phyloP scores from a whole-genome alignment of 1,284 basidiomycete genomes.

The Phellopilus nigrolimitatus region DNA sequence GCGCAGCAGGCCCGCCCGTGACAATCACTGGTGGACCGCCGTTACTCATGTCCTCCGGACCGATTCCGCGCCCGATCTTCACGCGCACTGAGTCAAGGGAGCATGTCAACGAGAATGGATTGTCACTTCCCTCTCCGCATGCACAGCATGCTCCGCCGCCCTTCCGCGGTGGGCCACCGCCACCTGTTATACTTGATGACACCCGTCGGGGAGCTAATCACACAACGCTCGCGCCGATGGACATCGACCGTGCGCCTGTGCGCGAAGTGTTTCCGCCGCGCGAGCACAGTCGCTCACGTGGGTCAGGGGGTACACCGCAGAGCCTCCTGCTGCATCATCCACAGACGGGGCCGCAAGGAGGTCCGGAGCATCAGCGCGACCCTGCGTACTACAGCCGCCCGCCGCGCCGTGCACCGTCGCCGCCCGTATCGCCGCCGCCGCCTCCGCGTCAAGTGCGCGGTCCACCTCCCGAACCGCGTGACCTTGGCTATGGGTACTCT shows the following conservation, averaged over 20 bases:
- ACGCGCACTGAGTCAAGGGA: conserved; percentile 57
- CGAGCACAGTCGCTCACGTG: conserved; percentile 39
- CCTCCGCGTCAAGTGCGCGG: conserved; percentile 6
- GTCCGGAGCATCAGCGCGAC: conserved; percentile 44
- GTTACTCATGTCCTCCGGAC: conserved; percentile 50
- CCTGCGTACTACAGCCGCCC: conserved; percentile 35
- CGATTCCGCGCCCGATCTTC: conserved; percentile 49
- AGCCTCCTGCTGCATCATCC: conserved; percentile 61
- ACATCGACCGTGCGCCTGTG: conserved; percentile 59
- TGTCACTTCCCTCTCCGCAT: conserved; percentile 58
- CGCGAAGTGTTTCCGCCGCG: conserved; percentile 45
- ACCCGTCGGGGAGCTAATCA: conserved; percentile 57
- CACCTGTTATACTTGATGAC: conserved; percentile 72
- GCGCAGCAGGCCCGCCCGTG: conserved; percentile 56
- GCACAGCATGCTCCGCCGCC: conserved; percentile 52
- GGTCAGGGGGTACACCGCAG: conserved; percentile 45
- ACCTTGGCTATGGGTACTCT: conserved; percentile 5
- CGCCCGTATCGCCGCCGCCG: conserved; percentile 41
- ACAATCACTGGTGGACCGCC: conserved; percentile 30
- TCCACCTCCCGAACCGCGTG: conserved; percentile 1
- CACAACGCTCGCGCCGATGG: conserved; percentile 78
- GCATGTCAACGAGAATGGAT: conserved; percentile 40
- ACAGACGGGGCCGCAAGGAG: conserved; percentile 48
- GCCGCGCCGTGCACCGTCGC: conserved; percentile 39
- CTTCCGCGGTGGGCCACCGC: conserved; percentile 73